Evolutionary conservation across 352 stramenopile genomes (phyloP), one percentile per base, ranked within the genome.

Genomic region (Pythium oligandrum): DNA sequence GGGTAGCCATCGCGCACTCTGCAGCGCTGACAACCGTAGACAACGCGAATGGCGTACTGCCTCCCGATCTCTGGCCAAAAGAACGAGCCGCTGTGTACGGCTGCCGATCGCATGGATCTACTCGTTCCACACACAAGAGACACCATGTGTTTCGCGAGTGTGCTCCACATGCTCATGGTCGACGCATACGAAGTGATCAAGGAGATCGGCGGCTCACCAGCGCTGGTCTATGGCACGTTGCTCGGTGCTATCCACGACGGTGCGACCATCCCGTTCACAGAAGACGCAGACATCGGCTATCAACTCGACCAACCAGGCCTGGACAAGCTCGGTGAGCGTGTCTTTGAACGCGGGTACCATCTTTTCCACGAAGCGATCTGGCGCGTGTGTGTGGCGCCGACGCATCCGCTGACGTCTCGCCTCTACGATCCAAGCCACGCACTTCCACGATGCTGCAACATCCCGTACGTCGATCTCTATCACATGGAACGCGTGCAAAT

Each of bases 141-240:
- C 6, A 69, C 61, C 51, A 42, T 66, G 2, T 86, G 75, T 53
- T 78, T 75, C 40, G 68, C 44, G 12, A 83, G 68, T 52, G 66
- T 78, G 17, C 58, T 83, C 40, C 75, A 82, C 53, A 69, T 86
- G 63, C 47, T 86, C 9, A 53, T 86, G 10, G 50, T 78, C 8
- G 75, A 83, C 55, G 67, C 78, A 4, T 83, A 79, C 59, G 62
- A 66, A 26, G 68, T 82, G 48, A 46, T 83, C 10, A 7, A 63
- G 12, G 53, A 37, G 1, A 46, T 63, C 4, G 57, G 54, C 6
- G 70, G 59, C 2, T 51, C 49, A 30, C 72, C 75, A 17, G 50
- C 65, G 11, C 48, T 86, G 39, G 30, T 71, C 2, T 86, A 64
- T 48, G 72, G 75, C 31, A 73, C 75, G 11, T 45, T 86, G 33